Base-by-base conservation (phyloP, 2,329 filamentous ascomycete species). In the Exophiala dermatitidis region DNA sequence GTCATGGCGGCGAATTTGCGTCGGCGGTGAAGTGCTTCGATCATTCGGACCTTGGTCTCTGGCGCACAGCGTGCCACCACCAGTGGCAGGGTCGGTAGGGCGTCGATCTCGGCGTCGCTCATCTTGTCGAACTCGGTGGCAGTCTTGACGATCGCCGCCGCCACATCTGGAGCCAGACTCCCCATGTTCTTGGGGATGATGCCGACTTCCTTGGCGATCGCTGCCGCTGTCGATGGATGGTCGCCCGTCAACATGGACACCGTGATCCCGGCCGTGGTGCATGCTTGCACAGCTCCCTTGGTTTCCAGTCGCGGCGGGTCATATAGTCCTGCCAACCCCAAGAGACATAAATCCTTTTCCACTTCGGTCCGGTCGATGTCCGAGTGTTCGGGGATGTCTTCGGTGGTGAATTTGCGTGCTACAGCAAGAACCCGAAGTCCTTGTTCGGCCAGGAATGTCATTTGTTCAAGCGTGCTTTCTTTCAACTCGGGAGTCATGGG, bases 31-130 rank as follows among this genome's bases (percentile, higher is more conserved):
- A 95, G 79, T 4, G 89, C 88, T 62, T 90, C 87, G 48, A 95
- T 90, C 88, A 95, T 94, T 54, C 88, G 83, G 3, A 89, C 88
- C 71, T 95, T 95, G 37, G 89, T 94, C 54, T 86, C 82, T 0
- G 90, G 89, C 1, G 87, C 86, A 66, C 88, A 94, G 36, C 89
- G 84, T 36, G 89, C 88, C 56, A 94, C 84, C 5, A 94, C 89
- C 0, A 91, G 74, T 2, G 88, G 88, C 1, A 94, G 73, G 38
- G 88, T 81, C 3, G 85, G 83, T 10, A 94, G 73, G 0, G 77
- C 75, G 60, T 95, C 78, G 46, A 82, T 75, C 55, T 81, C 71
- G 3, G 72, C 70, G 48, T 80, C 77, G 1, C 70, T 73, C 56
- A 80, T 64, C 30, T 64, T 72, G 56, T 81, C 78, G 55, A 81